Evolutionary conservation across 1,139 yeast species (phyloP), one percentile per base, ranked within the genome.

Genomic region (Citeromyces hawaiiensis): DNA sequence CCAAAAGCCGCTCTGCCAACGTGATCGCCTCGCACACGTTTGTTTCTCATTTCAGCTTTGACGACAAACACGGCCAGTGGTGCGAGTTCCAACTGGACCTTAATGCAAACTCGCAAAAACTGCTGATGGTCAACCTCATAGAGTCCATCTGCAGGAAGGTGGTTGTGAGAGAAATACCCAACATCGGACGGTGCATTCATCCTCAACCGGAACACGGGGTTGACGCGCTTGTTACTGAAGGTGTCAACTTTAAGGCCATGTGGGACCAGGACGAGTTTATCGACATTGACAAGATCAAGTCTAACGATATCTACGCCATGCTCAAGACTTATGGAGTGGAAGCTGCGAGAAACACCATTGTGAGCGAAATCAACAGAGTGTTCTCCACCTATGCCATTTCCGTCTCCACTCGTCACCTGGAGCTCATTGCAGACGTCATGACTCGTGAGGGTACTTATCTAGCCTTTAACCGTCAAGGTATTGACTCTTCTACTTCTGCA

Each of bases 381-480:
- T 93, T 93, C 76, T 86, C 86, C 49, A 88, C 94, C 43, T 91
- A 91, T 61, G 98, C 97, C 53, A 93, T 93, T 57, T 68, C 88
- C 46, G 98, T 93, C 46, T 83, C 94, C 44, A 66, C 76, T 40
- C 87, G 98, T 60, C 99, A 93, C 66, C 76, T 93, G 65, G 97
- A 91, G 57, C 74, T 93, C 59, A 82, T 93, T 61, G 98, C 95
- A 47, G 99, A 93, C 61, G 85, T 86, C 88, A 93, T 93, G 99
- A 93, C 99, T 4, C 77, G 98, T 60, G 97, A 91, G 64, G 99
- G 99, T 54, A 76, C 93, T 3, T 93, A 88, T 58, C 67, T 91
- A 59, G 96, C 99, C 21, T 93, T 93, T 69, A 88, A 87, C 64
- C 82, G 99, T 70, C 96, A 87, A 65, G 98, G 98, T 61, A 88